phyloP scores from a whole-genome alignment of 169 alveolate species.

The Blepharisma undulans region DNA sequence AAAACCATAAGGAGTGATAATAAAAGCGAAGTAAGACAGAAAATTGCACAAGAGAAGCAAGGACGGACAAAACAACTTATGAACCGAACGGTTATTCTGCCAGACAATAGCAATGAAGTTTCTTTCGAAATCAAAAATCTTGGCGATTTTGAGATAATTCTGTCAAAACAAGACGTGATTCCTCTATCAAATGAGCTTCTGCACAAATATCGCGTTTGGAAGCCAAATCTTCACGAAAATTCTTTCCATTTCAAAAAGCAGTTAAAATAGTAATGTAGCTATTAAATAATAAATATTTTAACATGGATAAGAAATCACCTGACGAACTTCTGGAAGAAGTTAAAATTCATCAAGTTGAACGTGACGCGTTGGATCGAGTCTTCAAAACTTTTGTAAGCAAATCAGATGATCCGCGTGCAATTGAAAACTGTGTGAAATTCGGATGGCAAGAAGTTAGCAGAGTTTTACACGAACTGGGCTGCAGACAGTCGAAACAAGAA shows the following conservation, averaged over 20 bases:
- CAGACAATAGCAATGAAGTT: background rate
- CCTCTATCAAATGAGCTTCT: background rate
- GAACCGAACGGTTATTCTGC: background rate
- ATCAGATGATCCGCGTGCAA: conserved; percentile 48
- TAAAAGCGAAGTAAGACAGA: background rate
- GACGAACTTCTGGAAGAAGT: conserved; percentile 38
- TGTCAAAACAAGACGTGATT: background rate
- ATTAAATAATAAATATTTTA: too few species aligned
- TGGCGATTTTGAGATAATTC: background rate
- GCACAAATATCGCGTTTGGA: conserved; percentile 8
- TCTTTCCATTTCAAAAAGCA: background rate
- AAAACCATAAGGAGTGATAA: background rate
- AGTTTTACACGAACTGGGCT: conserved; percentile 37
- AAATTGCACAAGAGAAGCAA: background rate
- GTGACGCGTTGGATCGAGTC: conserved; percentile 58
- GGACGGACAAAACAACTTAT: background rate
- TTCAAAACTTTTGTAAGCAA: conserved; percentile 50
- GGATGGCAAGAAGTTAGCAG: conserved; percentile 39
- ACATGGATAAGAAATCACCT: conserved; percentile 40
- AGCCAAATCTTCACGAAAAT: background rate
- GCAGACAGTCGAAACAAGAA: conserved; percentile 57
- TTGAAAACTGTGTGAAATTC: conserved; percentile 41
- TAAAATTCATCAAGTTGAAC: conserved; percentile 53
- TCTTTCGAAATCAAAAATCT: background rate
- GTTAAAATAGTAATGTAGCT: background rate